A percentile compares a stretch with the other conserved stretches of the same genome.
Conservation (phyloP, 331 rosid species). For the Telfairia occidentalis region DNA sequence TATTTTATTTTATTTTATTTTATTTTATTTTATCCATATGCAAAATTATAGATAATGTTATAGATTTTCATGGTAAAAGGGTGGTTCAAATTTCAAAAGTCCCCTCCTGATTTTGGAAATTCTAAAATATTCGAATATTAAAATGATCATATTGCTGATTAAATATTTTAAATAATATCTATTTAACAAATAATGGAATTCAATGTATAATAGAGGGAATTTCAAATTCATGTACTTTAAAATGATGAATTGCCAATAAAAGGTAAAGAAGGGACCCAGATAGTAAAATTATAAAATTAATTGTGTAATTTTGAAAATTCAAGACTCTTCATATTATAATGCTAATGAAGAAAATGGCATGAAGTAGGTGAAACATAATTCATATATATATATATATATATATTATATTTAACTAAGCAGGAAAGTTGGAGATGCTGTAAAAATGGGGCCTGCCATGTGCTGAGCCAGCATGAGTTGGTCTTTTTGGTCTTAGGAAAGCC, state of each 20-base stretch:
- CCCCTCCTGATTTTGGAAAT: not conserved
- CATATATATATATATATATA: not conserved
- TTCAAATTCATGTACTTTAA: not conserved
- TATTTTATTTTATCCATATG: no score
- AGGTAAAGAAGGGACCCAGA: not conserved
- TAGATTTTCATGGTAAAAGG: not conserved
- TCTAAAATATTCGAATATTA: not conserved
- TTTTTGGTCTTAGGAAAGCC: conserved; percentile 24
- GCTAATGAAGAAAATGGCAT: not conserved
- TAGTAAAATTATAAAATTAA: not conserved
- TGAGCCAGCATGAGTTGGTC: conserved; percentile 19
- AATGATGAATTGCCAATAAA: not conserved
- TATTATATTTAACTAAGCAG: not conserved
- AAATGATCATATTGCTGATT: not conserved
- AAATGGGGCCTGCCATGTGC: conserved; percentile 35
- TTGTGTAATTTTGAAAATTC: not conserved
- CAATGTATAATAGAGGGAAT: not conserved
- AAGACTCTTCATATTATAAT: not conserved
- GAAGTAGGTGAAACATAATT: not conserved
- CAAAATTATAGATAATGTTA: not conserved
- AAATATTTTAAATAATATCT: not conserved
- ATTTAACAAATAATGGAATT: not conserved
- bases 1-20: no score
- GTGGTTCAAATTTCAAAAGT: not conserved
- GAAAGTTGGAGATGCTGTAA: conserved; percentile 12